A percentile compares a stretch with the other conserved stretches of the same genome.
Conservation (phyloP, 768 basidiomycete species). For the Megacollybia marginata region DNA sequence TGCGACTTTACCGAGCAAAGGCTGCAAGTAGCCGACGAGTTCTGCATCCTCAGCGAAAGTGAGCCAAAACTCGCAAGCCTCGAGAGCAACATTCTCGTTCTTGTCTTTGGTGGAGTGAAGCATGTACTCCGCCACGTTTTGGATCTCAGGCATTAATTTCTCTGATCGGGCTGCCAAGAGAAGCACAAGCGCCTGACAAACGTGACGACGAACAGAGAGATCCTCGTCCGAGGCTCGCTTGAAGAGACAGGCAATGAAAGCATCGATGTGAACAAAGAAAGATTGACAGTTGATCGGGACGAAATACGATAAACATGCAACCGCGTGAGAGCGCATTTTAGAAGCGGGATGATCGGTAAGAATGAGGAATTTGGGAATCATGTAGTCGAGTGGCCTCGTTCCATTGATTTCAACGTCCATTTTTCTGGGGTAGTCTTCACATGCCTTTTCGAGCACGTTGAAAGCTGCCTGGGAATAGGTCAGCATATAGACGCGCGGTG, state of each 20-base stretch:
- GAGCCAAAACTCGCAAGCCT: constrained; percentile 99
- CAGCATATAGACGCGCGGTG: constrained; percentile 1
- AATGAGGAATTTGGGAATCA: constrained; percentile 92
- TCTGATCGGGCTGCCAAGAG: constrained; percentile 91
- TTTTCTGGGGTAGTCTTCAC: constrained; percentile 94
- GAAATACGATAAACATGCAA: constrained; percentile 93
- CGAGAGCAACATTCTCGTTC: constrained; percentile 92
- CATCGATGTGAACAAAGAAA: constrained; percentile 86
- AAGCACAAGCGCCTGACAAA: constrained; percentile 91
- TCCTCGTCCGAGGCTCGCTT: constrained; percentile 92
- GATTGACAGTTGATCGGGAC: constrained; percentile 83
- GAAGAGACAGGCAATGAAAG: constrained; percentile 90
- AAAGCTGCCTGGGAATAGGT: constrained; percentile 64
- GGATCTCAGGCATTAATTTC: constrained; percentile 94
- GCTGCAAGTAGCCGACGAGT: constrained; percentile 74
- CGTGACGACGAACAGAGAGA: constrained; percentile 87
- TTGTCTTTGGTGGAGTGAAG: constrained; percentile 96
- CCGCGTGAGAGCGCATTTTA: constrained; percentile 90
- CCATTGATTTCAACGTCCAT: constrained; percentile 92
- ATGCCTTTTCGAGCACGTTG: constrained; percentile 89
- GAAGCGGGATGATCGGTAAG: constrained; percentile 79
- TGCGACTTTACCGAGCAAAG: constrained; percentile 84
- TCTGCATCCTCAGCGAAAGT: constrained; percentile 96
- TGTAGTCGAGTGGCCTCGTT: constrained; percentile 87
- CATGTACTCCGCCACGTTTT: constrained; percentile 97